Evolutionary conservation across 129 eudicot genomes (phyloP).

Genomic region (Logfia minima): DNA sequence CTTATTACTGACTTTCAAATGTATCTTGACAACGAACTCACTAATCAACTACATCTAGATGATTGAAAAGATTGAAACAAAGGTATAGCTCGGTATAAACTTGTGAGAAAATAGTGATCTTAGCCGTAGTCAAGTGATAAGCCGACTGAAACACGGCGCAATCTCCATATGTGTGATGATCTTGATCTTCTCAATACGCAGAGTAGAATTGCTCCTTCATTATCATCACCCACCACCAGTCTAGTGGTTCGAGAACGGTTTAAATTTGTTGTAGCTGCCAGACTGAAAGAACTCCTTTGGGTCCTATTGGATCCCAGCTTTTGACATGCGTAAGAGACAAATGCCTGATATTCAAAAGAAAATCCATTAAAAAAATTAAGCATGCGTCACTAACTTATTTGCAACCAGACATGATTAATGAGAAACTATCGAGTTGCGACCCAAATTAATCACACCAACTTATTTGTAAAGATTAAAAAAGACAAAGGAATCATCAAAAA

Average conservation of each 20-base stretch:
- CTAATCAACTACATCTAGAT: slow-evolving; percentile 37
- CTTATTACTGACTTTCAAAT: slow-evolving; percentile 20
- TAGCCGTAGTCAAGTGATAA: slow-evolving; percentile 95
- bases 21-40: slow-evolving; percentile 33
- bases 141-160: slow-evolving; percentile 84
- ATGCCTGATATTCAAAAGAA: slow-evolving; percentile 43
- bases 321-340: slow-evolving; percentile 58
- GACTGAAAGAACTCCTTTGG: slow-evolving; percentile 68
- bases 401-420: background rate
- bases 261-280: slow-evolving; percentile 79
- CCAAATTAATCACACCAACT: background rate
- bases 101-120: slow-evolving; percentile 29
- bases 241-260: slow-evolving; percentile 78
- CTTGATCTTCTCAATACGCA: slow-evolving; percentile 82
- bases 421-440: background rate
- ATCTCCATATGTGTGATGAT: slow-evolving; percentile 92
- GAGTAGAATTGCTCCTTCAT: slow-evolving; percentile 60
- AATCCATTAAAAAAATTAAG: background rate
- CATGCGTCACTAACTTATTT: no score
- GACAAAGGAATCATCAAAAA: background rate
- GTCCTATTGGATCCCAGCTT: slow-evolving; percentile 49
- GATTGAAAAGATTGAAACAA: slow-evolving; percentile 31
- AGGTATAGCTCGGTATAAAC: slow-evolving; percentile 19
- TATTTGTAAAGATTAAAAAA: background rate
- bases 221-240: slow-evolving; percentile 73